Conservation (phyloP, 129 eudicot species). For the Helianthus tuberosus region DNA sequence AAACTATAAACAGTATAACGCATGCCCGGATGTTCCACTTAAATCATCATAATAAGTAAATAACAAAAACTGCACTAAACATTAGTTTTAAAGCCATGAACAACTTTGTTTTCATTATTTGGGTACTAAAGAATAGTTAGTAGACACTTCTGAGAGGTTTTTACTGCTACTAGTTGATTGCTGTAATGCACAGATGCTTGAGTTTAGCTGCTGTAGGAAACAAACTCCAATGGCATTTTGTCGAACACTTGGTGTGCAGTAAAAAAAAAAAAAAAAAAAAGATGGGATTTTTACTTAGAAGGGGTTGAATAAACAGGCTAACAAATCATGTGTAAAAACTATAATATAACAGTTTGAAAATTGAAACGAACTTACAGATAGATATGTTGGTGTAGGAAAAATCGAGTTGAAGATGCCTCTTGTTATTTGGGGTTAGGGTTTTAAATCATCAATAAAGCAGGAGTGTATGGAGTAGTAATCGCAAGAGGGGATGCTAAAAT, state of each 20-base stretch:
- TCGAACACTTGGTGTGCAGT: constrained; percentile 9
- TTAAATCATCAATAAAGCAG: too few relatives aligned
- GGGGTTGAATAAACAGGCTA: neutral
- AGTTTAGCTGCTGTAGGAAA: neutral
- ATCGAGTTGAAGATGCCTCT: too few relatives aligned
- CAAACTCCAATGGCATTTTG: neutral
- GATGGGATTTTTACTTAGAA: neutral
- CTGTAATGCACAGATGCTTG: neutral
- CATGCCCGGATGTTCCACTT: neutral
- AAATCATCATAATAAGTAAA: neutral
- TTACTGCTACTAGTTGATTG: neutral
- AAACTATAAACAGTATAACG: neutral
- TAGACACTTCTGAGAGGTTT: neutral
- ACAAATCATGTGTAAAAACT: neutral
- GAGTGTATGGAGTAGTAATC: too few relatives aligned
- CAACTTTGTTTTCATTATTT: neutral
- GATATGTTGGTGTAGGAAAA: too few relatives aligned
- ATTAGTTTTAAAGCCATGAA: neutral
- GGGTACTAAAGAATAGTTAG: neutral
- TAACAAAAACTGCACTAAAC: neutral
- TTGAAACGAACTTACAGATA: neutral
- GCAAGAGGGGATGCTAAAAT: too few relatives aligned
- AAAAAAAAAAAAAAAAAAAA: too few relatives aligned
- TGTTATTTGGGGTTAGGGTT: too few relatives aligned
- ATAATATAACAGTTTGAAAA: neutral